These are phyloP conservation scores for Carex sylvatica DNA, from an alignment of 202 grass and related monocot genomes.

Conservation along the genomic window DNA sequence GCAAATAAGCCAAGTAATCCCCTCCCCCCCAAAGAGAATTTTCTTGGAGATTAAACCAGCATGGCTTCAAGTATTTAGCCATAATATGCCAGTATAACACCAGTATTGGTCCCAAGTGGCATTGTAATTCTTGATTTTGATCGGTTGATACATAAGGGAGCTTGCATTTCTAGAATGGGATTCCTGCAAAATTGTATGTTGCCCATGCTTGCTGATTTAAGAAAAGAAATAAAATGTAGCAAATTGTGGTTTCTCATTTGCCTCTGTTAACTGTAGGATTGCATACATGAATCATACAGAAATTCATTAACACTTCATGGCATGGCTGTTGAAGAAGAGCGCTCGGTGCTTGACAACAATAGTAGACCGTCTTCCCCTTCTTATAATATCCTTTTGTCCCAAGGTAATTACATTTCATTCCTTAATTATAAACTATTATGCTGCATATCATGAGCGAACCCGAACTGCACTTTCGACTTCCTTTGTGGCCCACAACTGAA, in stretches of 20 bases:
- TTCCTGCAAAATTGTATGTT: neutral
- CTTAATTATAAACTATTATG: neutral
- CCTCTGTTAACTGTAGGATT: slow-evolving; percentile 40
- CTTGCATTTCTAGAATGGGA: neutral
- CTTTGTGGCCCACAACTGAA: neutral
- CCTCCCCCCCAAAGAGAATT: neutral
- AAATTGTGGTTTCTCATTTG: neutral
- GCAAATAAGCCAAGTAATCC: neutral
- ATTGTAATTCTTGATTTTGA: slow-evolving; percentile 4
- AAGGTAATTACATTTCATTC: slow-evolving; percentile 37
- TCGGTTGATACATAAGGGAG: neutral
- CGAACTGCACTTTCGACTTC: slow-evolving; percentile 13
- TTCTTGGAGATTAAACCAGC: neutral
- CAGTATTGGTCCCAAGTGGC: neutral
- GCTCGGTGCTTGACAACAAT: slow-evolving; percentile 57
- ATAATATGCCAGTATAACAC: neutral
- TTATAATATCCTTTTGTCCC: slow-evolving; percentile 51
- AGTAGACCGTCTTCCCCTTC: slow-evolving; percentile 56
- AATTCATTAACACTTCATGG: slow-evolving; percentile 63
- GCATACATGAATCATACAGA: slow-evolving; percentile 57
- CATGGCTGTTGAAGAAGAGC: slow-evolving; percentile 60
- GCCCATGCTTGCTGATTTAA: neutral
- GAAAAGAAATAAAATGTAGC: neutral
- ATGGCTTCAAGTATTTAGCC: neutral
- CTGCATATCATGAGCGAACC: neutral